Percentiles rank a stretch among this genome's conserved stretches.
phyloP scores from a whole-genome alignment of 345 rosid species.

The Physaria fendleri region DNA sequence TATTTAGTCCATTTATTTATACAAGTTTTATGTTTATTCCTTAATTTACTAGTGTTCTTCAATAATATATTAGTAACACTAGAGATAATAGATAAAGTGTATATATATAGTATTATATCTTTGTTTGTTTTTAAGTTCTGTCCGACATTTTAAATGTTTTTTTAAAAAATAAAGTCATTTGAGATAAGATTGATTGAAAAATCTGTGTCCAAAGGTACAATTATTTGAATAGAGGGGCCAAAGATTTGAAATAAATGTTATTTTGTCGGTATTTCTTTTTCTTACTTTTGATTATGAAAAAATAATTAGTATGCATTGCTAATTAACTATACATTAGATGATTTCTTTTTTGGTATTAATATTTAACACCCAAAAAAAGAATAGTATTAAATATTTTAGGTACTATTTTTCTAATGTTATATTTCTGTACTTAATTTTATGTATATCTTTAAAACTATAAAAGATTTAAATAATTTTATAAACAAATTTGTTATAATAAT shows the following conservation, averaged over 20 bases:
- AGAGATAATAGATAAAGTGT: background rate
- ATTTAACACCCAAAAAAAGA: no score
- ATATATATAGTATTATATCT: background rate
- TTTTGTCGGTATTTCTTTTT: no score
- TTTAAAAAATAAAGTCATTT: background rate
- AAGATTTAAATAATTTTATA: no score
- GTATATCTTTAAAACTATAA: no score
- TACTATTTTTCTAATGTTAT: no score
- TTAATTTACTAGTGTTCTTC: background rate
- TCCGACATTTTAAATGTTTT: background rate
- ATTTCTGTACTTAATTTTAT: no score
- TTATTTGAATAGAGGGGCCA: background rate
- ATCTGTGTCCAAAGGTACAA: background rate
- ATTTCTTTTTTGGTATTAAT: no score
- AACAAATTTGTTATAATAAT: no score
- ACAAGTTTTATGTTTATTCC: background rate
- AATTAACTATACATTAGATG: no score
- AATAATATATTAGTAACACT: background rate
- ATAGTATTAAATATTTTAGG: no score
- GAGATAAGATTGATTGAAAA: background rate
- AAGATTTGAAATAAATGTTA: background rate
- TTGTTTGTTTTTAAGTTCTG: background rate
- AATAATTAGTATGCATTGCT: no score
- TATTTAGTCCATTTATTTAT: background rate
- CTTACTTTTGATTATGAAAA: no score